Evolutionary conservation across 805 yeast genomes (phyloP).

Genomic region (Zygosaccharomyces pseudorouxii): DNA sequence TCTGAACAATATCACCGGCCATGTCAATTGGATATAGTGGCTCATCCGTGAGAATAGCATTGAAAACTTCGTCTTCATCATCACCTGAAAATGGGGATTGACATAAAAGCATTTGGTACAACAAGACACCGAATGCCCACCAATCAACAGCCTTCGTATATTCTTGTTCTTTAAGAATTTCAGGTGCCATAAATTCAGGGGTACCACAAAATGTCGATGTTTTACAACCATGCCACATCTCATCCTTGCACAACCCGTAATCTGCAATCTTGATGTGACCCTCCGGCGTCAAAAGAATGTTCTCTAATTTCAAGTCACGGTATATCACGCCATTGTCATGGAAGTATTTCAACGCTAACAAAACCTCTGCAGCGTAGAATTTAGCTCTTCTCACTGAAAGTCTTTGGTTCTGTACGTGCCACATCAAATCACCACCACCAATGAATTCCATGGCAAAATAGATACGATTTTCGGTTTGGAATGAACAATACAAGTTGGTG

Average conservation of each 20-base stretch:
- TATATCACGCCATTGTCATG: conserved; percentile 95
- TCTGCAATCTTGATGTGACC: conserved; percentile 98
- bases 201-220: conserved; percentile 98
- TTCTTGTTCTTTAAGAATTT: conserved; percentile 85
- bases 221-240: conserved; percentile 77
- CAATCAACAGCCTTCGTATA: conserved; percentile 95
- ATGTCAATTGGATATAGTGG: conserved; percentile 94
- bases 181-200: conserved; percentile 99
- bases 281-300: conserved; percentile 77
- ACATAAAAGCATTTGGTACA: conserved; percentile 93
- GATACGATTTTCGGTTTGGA: conserved; percentile 95
- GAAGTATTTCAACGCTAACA: conserved; percentile 83
- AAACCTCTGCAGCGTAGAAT: conserved; percentile 95
- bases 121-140: conserved; percentile 99
- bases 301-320: conserved; percentile 86
- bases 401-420: conserved; percentile 94
- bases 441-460: conserved; percentile 98
- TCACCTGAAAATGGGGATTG: conserved; percentile 98
- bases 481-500: conserved; percentile 85
- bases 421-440: conserved; percentile 98
- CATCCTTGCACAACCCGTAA: conserved; percentile 95
- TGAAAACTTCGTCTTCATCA: conserved; percentile 94
- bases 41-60: conserved; percentile 93
- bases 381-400: conserved; percentile 90
- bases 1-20: conserved; percentile 95